Percentiles rank a stretch among this genome's conserved stretches.
Evolutionary conservation across 805 yeast species (phyloP).

Genomic region (Debaryomyces prosopidis): DNA sequence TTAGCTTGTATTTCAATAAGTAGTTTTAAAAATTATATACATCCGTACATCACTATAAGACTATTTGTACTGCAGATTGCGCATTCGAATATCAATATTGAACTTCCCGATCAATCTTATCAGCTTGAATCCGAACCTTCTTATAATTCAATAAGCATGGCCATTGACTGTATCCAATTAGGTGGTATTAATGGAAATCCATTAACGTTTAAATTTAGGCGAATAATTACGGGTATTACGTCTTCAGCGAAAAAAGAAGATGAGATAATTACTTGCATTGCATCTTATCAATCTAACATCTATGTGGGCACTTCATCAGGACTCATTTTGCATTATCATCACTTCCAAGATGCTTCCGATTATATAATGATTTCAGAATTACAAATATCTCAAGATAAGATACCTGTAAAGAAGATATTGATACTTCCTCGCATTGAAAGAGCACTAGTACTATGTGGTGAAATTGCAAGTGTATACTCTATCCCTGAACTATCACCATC

Average conservation of each 20-base stretch:
- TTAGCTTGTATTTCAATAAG: neutral
- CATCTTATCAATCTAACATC: constrained; percentile 29
- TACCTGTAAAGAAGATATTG: constrained; percentile 24
- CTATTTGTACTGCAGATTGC: neutral
- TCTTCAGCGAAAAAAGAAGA: constrained; percentile 1
- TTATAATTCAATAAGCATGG: neutral
- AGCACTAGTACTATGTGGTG: constrained; percentile 27
- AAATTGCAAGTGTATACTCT: constrained; percentile 24
- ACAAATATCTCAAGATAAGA: constrained; percentile 11
- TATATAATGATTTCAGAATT: constrained; percentile 29
- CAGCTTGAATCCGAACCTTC: neutral
- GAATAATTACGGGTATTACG: constrained; percentile 1
- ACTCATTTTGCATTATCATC: constrained; percentile 36
- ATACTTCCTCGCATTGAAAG: constrained; percentile 24
- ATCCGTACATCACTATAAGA: neutral
- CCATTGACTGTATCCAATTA: neutral
- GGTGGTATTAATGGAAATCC: neutral
- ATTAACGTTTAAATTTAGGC: neutral
- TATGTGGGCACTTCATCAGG: constrained; percentile 41
- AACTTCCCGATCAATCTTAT: neutral
- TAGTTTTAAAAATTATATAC: neutral
- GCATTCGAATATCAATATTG: neutral
- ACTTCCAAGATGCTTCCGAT: constrained; percentile 39
- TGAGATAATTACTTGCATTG: constrained; percentile 16
- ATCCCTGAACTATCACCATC: constrained; percentile 42